Evolutionary conservation across 2,329 filamentous ascomycete species (phyloP), one percentile per base, ranked within the genome.

Genomic region (Epichloe sp.): DNA sequence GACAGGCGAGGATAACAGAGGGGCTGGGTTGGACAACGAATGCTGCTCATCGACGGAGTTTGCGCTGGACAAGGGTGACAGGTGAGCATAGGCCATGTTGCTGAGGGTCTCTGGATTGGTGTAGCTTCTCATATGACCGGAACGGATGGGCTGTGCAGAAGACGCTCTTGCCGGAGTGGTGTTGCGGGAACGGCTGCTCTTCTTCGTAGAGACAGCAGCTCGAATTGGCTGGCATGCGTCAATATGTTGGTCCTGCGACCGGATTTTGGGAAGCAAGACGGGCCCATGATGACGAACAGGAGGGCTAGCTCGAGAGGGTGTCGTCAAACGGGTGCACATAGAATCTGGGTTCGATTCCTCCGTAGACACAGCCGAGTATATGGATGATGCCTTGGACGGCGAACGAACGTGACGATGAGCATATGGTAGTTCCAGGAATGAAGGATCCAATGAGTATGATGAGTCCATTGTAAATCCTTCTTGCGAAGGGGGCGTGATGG

Each of bases 261-360:
- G 80, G 70, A 94, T 90, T 76, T 89, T 93, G 62, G 88, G 88
- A 35, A 95, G 75, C 53, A 95, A 73, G 47, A 88, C 73, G 48
- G 88, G 87, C 49, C 88, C 87, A 69, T 89, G 84, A 55, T 88
- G 84, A 54, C 83, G 78, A 59, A 90, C 79, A 54, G 87, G 86
- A 36, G 86, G 85, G 56, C 78, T 75, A 49, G 76, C 77, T 49
- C 75, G 71, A 41, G 75, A 70, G 40, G 86, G 86, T 12, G 85
- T 89, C 49, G 82, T 85, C 59, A 80, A 74, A 57, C 78, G 74
- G 19, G 83, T 86, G 70, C 79, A 76, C 59, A 81, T 73, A 43
- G 85, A 86, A 64, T 85, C 85, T 50, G 75, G 71, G 56, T 72
- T 71, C 55, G 78, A 78, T 47, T 71, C 66, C 34, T 61, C 60